These are phyloP conservation scores for Triticum turgidum DNA, from an alignment of 176 grass and related monocot species.

Conservation along the genomic window DNA sequence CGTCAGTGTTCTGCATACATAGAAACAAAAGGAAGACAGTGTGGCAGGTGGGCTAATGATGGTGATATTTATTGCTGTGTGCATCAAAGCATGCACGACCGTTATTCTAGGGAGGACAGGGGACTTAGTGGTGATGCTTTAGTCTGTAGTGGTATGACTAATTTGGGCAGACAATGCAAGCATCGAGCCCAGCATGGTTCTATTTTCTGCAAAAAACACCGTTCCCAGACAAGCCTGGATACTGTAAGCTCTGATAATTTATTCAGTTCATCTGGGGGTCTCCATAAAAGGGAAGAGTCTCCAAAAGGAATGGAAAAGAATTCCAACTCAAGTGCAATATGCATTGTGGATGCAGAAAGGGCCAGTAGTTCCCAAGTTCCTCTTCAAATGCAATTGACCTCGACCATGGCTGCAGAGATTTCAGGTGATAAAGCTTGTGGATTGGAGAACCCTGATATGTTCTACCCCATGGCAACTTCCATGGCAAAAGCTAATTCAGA, in stretches of 20 bases:
- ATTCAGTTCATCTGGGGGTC: slow-evolving; percentile 38
- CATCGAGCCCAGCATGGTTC: slow-evolving; percentile 89
- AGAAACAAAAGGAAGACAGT: slow-evolving; percentile 85
- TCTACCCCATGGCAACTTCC: slow-evolving; percentile 37
- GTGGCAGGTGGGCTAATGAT: slow-evolving; percentile 98
- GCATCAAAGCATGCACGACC: slow-evolving; percentile 77
- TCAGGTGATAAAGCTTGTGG: slow-evolving; percentile 51
- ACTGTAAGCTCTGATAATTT: slow-evolving; percentile 39
- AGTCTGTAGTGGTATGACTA: slow-evolving; percentile 77
- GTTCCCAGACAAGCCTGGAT: slow-evolving; percentile 47
- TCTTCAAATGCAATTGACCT: slow-evolving; percentile 30
- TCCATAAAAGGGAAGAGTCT: slow-evolving; percentile 32
- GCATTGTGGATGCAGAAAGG: not conserved
- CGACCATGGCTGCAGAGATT: slow-evolving; percentile 29
- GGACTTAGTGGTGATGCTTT: slow-evolving; percentile 48
- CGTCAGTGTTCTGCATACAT: slow-evolving; percentile 86
- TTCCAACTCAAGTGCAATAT: slow-evolving; percentile 35
- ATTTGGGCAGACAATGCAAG: slow-evolving; percentile 91
- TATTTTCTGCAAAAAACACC: slow-evolving; percentile 91
- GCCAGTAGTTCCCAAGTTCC: slow-evolving; percentile 35
- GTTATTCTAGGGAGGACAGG: slow-evolving; percentile 51
- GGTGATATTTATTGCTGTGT: slow-evolving; percentile 90
- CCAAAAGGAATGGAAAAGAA: slow-evolving; percentile 35
- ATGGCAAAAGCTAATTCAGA: slow-evolving; percentile 37
- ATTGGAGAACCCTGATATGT: slow-evolving; percentile 48